Conservation (phyloP, 305 asterid species). For the Fraxinus sp. region DNA sequence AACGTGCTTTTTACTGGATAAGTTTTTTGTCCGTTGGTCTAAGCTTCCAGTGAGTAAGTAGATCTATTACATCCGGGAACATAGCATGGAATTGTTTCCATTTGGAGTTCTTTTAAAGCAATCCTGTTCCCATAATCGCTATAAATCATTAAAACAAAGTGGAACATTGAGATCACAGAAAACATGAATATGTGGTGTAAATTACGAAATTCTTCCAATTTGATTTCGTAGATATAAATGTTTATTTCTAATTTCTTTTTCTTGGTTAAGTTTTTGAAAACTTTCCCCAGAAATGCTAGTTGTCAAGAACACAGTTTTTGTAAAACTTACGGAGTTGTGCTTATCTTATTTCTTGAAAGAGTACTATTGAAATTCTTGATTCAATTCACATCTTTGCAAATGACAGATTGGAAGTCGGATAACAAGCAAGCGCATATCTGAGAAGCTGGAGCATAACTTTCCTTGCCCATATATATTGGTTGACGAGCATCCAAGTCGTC, state of each 20-base stretch:
- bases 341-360: constrained; percentile 12
- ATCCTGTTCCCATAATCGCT: background rate
- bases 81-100: background rate
- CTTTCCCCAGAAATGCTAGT: background rate
- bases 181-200: background rate
- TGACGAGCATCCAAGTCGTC: constrained; percentile 93
- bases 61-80: background rate
- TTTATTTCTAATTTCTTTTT: background rate
- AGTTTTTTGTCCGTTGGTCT: background rate
- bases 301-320: constrained; percentile 1
- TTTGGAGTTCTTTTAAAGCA: background rate
- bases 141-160: background rate
- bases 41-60: background rate
- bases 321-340: constrained; percentile 2
- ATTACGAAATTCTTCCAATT: background rate
- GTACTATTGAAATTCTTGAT: constrained; percentile 18
- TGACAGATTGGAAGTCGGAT: constrained; percentile 91
- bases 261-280: background rate
- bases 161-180: background rate
- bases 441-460: constrained; percentile 66
- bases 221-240: background rate
- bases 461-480: constrained; percentile 83
- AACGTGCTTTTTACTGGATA: background rate
- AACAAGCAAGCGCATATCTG: constrained; percentile 79
- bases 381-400: constrained; percentile 23